These are phyloP conservation scores for Mucor mucedo DNA, from an alignment of 371 early-diverging fungal genomes.

Conservation along the genomic window DNA sequence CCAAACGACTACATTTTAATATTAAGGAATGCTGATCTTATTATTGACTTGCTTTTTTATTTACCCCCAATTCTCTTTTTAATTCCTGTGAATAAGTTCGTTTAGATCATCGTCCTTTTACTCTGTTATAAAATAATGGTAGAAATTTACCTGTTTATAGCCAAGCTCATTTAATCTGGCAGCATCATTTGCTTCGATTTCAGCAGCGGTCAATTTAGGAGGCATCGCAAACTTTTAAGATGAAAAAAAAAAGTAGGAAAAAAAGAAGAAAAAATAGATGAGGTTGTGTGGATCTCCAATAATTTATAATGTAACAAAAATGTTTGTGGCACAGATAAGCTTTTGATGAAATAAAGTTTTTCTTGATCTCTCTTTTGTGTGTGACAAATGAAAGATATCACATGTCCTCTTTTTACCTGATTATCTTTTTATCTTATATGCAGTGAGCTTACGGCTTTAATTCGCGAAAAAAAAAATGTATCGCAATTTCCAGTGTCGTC, in stretches of 20 bases:
- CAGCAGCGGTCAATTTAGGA: constrained; percentile 38
- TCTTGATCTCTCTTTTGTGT: too few relatives aligned
- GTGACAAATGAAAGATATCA: not conserved
- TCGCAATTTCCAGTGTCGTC: too few relatives aligned
- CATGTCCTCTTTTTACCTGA: too few relatives aligned
- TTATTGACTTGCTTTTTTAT: not conserved
- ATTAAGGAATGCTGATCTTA: not conserved
- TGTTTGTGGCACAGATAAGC: not conserved
- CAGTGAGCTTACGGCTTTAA: too few relatives aligned
- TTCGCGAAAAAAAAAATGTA: too few relatives aligned
- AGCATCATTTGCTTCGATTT: constrained; percentile 44
- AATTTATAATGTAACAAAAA: not conserved
- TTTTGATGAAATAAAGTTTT: too few relatives aligned
- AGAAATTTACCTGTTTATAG: constrained; percentile 38
- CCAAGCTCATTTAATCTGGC: constrained; percentile 41
- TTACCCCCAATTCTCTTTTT: constrained; percentile 43
- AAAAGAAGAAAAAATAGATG: not conserved
- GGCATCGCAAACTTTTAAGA: constrained; percentile 5
- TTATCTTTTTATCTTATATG: too few relatives aligned
- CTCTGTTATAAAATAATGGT: not conserved
- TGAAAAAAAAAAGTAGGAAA: not conserved
- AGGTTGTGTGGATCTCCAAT: not conserved
- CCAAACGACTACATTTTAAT: constrained; percentile 33
- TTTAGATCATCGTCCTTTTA: not conserved
- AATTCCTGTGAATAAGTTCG: constrained; percentile 33